phyloP scores from a whole-genome alignment of 768 basidiomycete species.

The Nidula microcarpa region DNA sequence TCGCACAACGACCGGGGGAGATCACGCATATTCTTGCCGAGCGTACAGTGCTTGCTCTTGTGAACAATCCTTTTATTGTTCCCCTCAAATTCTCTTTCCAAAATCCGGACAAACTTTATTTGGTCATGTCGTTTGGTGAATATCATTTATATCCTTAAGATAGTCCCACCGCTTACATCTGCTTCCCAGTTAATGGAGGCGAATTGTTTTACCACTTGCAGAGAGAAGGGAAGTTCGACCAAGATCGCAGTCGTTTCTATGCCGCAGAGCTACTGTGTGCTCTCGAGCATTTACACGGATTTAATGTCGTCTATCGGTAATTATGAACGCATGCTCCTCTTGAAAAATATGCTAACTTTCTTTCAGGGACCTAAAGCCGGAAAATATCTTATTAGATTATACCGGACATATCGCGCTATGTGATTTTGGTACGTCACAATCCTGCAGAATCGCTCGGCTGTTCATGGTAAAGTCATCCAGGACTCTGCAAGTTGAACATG shows the following conservation, averaged over 20 bases:
- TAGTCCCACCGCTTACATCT: constrained; percentile 1
- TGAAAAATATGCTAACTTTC: constrained; percentile 1
- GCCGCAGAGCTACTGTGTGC: constrained; percentile 96
- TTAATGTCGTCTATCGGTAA: constrained; percentile 97
- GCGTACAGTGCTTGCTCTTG: constrained; percentile 92
- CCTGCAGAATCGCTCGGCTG: too few relatives aligned
- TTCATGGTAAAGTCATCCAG: constrained; percentile 19
- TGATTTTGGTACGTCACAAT: constrained; percentile 69
- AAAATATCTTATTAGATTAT: constrained; percentile 96
- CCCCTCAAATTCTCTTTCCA: constrained; percentile 99
- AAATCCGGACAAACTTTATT: constrained; percentile 93
- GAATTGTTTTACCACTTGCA: constrained; percentile 98
- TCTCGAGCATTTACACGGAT: constrained; percentile 92
- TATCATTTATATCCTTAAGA: constrained; percentile 3
- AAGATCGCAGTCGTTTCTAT: constrained; percentile 91
- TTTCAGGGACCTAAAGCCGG: constrained; percentile 88
- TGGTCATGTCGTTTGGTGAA: constrained; percentile 94
- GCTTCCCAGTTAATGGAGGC: constrained; percentile 80
- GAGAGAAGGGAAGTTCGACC: constrained; percentile 94
- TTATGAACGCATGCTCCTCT: constrained; percentile 10
- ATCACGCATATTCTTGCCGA: constrained; percentile 98
- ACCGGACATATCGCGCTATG: constrained; percentile 97
- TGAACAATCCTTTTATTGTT: constrained; percentile 99
- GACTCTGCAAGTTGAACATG: constrained; percentile 96
- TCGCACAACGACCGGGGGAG: constrained; percentile 92